Evolutionary conservation across 345 rosid genomes (phyloP), one percentile per base, ranked within the genome.

Genomic region (Eucalyptus marginata): DNA sequence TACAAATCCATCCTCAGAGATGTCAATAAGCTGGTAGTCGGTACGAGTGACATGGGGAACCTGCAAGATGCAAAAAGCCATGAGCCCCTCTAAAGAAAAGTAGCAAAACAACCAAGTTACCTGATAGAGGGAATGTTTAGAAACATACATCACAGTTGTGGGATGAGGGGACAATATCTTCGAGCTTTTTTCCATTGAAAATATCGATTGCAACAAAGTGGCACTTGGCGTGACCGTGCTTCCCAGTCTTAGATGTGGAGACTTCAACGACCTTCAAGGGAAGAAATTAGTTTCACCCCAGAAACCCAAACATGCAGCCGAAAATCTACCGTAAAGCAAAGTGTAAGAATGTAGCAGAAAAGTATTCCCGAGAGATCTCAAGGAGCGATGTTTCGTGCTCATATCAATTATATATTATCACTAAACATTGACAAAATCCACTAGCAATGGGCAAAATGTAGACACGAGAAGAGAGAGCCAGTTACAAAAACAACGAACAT

Each of bases 1-100:
- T 88, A 93, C 94, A 91, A 93, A 93, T 54, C 94, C 94, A 93
- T 93, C 94, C 90, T 92, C 93, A 87, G 94, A 92, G 79, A 93
- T 93, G 87, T 91, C 93, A 90, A 93, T 92, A 88, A 92, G 92
- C 91, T 93, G 93, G 89, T 91, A 92, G 90, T 93, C 93, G 22
- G 91, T 90, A 86, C 94, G 94, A 62, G 66, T 90, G 47, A 93
- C 93, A 88, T 90, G 93, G 49, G 93, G 94, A 89, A 90, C 93
- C 94, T 93, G 90, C 15, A 27, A 85, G 36, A 87, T 40, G 58
- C 54, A 59, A 87, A 33, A 29, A 56, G 83, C 83, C 14, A 27
- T 71, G 58, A 52, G 54, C 62, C 49, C 13, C 40, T 31, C 33
- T 24, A 31, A 52, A 33, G 62, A 79, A 50, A 68, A 80, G 49